Evolutionary conservation across 306 rosid genomes (phyloP), one percentile per base, ranked within the genome.

Genomic region (Quercus variabilis): DNA sequence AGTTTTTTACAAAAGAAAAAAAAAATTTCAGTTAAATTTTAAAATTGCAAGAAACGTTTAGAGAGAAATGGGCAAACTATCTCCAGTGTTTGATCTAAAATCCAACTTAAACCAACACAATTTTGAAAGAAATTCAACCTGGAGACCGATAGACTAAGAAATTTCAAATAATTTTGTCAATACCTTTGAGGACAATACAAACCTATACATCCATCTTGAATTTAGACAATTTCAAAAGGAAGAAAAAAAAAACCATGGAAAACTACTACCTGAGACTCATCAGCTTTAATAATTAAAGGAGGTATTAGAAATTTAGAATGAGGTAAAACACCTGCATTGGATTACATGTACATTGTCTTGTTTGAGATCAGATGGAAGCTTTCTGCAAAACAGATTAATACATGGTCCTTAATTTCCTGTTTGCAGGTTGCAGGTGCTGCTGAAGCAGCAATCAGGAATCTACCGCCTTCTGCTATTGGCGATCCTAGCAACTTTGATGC

Each of bases 391-490:
- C 52, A 38, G 72, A 60, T 31, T 20, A 28, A 52, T 65, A 31
- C 23, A 54, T 43, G 49, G 20, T 71, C 70, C 57, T 80, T 76
- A 78, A 54, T 78, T 49, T 76, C 67, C 65, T 77, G 76, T 74
- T 74, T 82, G 78, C 90, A 94, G 98, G 87, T 60, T 88, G 86
- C 94, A 54, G 97, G 96, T 74, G 93, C 97, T 54, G 85, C 89
- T 20, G 98, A 94, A 86, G 92, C 87, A 52, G 82, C 98, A 13
- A 69, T 91, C 58, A 87, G 98, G 88, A 85, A 68, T 73, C 85
- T 94, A 71, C 98, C 98, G 41, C 98, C 97, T 55, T 94, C 97
- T 19, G 92, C 98, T 55, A 82, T 94, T 69, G 97, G 97, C 46
- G 93, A 96, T 81, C 86, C 97, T 79, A 83, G 92, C 85, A 94